Evolutionary conservation across 1,284 basidiomycete species (phyloP), one percentile per base, ranked within the genome.

Genomic region (Ustilago vetiveriae): DNA sequence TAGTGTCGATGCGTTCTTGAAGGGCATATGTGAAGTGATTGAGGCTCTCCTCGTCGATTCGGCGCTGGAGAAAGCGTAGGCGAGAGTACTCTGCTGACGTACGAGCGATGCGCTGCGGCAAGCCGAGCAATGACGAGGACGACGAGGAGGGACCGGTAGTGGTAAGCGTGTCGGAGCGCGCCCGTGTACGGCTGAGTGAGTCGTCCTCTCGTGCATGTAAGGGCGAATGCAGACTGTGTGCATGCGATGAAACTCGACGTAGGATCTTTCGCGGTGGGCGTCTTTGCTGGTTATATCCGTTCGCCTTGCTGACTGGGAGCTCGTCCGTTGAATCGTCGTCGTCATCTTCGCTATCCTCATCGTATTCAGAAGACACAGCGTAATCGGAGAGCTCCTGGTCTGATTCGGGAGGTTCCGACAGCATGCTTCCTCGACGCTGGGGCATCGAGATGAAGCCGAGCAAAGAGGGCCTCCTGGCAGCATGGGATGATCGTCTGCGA

Each of bases 31-130:
- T 88, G 74, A 92, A 92, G 8, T 43, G 49, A 9, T 85, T 86
- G 79, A 91, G 92, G 2, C 86, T 86, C 72, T 92, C 89, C 11
- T 84, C 84, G 10, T 87, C 85, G 16, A 93, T 92, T 81, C 96
- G 94, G 16, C 88, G 87, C 33, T 88, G 86, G 72, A 96, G 90
- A 81, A 97, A 98, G 30, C 92, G 85, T n/a, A 97, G 86, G 79
- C 97, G 93, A 3, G 88, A 92, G 80, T 94, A 96, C 82, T 96
- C 94, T 11, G 89, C 86, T 11, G 93, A 92, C 14, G 94, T 90
- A 44, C 94, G 88, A 14, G 88, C 87, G 4, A 97, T 86, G 75
- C 92, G 89, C 81, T 96, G 96, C 4, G 90, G 45, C 1, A 58
- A 47, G 3, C 62, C 63, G 2, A 62, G 54, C 17, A 66, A 27